Evolutionary conservation across 179 eudicot species (phyloP), one percentile per base, ranked within the genome.

Genomic region (Kewa caespitosa): DNA sequence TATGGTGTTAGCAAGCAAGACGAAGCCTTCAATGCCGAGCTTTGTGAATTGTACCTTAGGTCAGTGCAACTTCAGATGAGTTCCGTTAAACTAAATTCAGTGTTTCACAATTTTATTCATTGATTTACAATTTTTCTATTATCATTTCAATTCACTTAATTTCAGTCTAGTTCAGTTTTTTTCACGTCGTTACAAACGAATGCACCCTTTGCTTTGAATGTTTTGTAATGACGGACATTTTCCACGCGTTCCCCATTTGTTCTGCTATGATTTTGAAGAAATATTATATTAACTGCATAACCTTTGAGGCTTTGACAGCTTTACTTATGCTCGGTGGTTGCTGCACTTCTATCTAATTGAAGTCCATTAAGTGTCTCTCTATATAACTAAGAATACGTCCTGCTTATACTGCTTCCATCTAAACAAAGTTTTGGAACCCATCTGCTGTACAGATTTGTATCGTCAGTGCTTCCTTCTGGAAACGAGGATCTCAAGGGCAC

Each of bases 1-100:
- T 90, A 85, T 62, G 99, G 98, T 33, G 87, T 95, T 73, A 91
- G 97, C 91, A 93, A 90, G 79, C 96, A 90, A 80, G 83, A 95
- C 79, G 91, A 91, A 54, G 85, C 86, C 46, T 95, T 95, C 83
- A 89, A 73, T 78, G 89, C 93, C 18, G 98, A 93, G 86, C 91
- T 95, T 63, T 90, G 87, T 75, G 92, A 91, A 74, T 83, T 95
- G 64, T 95, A 95, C 81, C 85, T 86, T 81, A 85, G 96, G 99
- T 92, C 62, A 83, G 83, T 78, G 12, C 15, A 55, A 10, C 2
- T n/a, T n/a, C n/a, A n/a, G n/a, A n/a, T n/a, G n/a, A n/a, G n/a
- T n/a, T n/a, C n/a, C n/a, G n/a, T n/a, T n/a, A n/a, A n/a, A n/a
- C n/a, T n/a, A n/a, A n/a, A n/a, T n/a, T n/a, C n/a, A n/a, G n/a